phyloP scores from a whole-genome alignment of 257 asterid genomes.

The Ballota nigra region DNA sequence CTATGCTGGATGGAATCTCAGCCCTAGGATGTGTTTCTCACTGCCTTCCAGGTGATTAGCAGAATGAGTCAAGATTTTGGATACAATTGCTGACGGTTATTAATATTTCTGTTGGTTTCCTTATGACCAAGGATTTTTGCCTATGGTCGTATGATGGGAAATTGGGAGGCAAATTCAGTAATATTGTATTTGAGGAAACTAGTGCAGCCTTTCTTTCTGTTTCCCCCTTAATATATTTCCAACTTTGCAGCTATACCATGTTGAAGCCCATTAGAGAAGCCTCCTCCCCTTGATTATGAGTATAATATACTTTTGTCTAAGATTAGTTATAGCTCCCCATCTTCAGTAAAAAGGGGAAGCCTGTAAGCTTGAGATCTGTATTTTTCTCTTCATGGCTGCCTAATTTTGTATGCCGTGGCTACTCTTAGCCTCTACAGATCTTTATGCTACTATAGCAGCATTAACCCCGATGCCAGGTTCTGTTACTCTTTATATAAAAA shows the following conservation, averaged over 20 bases:
- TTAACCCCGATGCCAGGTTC: not conserved
- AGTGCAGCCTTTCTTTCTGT: not conserved
- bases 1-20: not conserved
- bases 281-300: not conserved
- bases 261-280: slow-evolving; percentile 4
- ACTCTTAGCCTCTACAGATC: slow-evolving; percentile 1
- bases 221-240: not conserved
- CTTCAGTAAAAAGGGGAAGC: not conserved
- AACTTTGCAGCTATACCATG: not conserved
- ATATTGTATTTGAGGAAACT: not conserved
- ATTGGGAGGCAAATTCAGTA: not conserved
- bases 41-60: not conserved
- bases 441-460: slow-evolving; percentile 5
- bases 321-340: not conserved
- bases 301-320: not conserved
- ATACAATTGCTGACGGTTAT: not conserved
- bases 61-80: not conserved
- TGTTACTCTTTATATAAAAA: not conserved
- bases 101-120: not conserved
- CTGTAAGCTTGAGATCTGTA: not conserved
- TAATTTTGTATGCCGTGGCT: slow-evolving; percentile 1
- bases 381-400: not conserved
- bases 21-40: not conserved
- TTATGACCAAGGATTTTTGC: not conserved
- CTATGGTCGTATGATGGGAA: not conserved